Conservation (phyloP, 345 rosid species). For the Syzygium oleosum region DNA sequence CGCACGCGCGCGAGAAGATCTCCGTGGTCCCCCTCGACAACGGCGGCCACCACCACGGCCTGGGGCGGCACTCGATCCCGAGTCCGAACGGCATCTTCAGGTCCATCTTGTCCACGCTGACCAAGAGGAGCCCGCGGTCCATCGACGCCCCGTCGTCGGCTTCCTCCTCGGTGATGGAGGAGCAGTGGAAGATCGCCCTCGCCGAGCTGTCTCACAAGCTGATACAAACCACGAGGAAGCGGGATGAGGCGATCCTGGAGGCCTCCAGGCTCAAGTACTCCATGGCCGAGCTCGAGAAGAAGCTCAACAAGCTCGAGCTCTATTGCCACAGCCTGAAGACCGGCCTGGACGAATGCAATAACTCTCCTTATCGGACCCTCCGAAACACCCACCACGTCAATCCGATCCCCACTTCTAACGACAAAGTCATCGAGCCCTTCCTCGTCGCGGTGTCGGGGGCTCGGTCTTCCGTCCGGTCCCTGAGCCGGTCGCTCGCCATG, state of each 20-base stretch:
- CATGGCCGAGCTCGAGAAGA: conserved; percentile 92
- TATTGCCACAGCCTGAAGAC: conserved; percentile 73
- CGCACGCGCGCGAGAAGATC: conserved; percentile 64
- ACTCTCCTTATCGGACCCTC: conserved; percentile 3
- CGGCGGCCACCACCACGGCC: conserved; percentile 5
- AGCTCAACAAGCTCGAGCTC: conserved; percentile 79
- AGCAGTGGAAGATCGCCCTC: conserved; percentile 61
- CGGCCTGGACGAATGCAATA: conserved; percentile 59
- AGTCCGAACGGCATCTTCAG: conserved; percentile 80
- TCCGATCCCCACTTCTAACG: conserved; percentile 12
- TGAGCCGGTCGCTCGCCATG: conserved; percentile 58
- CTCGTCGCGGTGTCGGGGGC: conserved; percentile 63
- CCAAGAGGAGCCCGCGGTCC: conserved; percentile 50
- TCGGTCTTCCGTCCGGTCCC: conserved; percentile 40
- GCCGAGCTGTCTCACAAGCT: conserved; percentile 87
- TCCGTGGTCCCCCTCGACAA: conserved; percentile 77
- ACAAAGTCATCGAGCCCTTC: conserved; percentile 56
- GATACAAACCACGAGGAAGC: conserved; percentile 64
- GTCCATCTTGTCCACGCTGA: conserved; percentile 56
- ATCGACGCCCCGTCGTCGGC: conserved; percentile 4
- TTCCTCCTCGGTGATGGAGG: conserved; percentile 34
- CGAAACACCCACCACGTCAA: neutral
- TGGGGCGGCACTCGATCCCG: conserved; percentile 27
- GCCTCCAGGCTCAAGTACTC: conserved; percentile 70
- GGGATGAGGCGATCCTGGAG: conserved; percentile 75